phyloP scores from a whole-genome alignment of 345 rosid species.

The Draba incana region DNA sequence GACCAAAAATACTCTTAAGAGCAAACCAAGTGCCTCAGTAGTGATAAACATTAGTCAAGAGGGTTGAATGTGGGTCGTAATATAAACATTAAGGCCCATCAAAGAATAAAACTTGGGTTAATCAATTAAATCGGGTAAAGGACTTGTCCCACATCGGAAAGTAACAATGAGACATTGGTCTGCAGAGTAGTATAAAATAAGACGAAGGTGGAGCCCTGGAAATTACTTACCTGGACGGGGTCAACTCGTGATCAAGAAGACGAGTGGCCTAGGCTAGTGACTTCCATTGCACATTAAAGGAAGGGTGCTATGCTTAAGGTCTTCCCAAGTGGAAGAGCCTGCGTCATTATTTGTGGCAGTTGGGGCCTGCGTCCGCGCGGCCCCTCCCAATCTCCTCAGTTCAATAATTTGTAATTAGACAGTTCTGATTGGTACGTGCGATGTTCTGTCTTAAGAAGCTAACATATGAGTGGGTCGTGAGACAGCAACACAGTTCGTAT shows the following conservation, averaged over 20 bases:
- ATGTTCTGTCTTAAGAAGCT: too few relatives aligned
- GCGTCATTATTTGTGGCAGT: constrained; percentile 57
- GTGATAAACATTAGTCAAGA: too few relatives aligned
- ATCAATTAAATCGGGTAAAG: too few relatives aligned
- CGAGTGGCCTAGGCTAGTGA: constrained; percentile 45
- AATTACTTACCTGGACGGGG: constrained; percentile 47
- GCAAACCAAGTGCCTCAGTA: too few relatives aligned
- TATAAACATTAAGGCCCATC: constrained; percentile 15
- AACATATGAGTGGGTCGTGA: too few relatives aligned
- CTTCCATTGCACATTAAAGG: constrained; percentile 38
- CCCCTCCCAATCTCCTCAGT: constrained; percentile 17
- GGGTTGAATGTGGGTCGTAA: too few relatives aligned
- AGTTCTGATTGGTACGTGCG: too few relatives aligned
- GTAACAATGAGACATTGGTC: not conserved
- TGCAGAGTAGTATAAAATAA: not conserved
- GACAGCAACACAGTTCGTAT: too few relatives aligned
- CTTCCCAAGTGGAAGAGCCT: constrained; percentile 57
- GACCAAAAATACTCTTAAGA: too few relatives aligned
- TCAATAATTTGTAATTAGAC: too few relatives aligned
- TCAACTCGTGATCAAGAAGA: constrained; percentile 37
- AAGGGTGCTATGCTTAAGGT: constrained; percentile 43
- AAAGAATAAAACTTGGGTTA: too few relatives aligned
- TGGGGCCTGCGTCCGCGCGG: constrained; percentile 66
- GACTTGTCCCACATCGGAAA: constrained; percentile 25
- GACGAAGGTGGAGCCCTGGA: fast-evolving